These are phyloP conservation scores for Dictyostelium firmibasis DNA, from an alignment of 78 protist species.

Conservation along the genomic window DNA sequence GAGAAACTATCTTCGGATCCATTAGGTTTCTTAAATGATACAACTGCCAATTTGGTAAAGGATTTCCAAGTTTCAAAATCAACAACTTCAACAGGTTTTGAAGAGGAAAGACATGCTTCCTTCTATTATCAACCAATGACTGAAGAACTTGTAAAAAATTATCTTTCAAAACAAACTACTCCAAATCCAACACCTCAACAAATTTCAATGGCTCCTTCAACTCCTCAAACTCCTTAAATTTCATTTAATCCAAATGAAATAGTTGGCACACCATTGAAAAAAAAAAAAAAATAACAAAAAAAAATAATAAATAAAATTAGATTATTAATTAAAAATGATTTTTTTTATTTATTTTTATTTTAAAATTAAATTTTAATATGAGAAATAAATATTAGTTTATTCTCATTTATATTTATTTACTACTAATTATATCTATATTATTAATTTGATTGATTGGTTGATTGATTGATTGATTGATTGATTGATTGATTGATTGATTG, in stretches of 20 bases:
- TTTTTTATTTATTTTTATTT: no score
- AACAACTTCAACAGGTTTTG: conserved; percentile 54
- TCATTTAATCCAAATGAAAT: no score
- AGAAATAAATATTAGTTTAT: not conserved
- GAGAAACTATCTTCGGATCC: conserved; percentile 38
- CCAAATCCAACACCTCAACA: conserved; percentile 62
- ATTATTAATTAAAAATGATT: not conserved
- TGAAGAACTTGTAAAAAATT: conserved; percentile 33
- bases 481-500: no score
- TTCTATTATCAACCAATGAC: conserved; percentile 76
- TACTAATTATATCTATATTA: no score
- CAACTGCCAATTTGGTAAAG: not conserved
- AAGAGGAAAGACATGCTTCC: conserved; percentile 68
- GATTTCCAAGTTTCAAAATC: conserved; percentile 58
- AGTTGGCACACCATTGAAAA: no score
- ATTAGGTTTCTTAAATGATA: conserved; percentile 31
- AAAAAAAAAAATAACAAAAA: not conserved
- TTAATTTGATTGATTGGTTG: no score
- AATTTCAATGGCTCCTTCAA: conserved; percentile 46
- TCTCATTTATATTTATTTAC: not conserved
- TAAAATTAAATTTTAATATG: not conserved
- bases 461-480: no score
- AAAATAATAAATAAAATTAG: not conserved
- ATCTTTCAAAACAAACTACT: conserved; percentile 14
- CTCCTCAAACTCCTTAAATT: conserved; percentile 55